Conservation (phyloP, 371 early-diverging fungal genomes). For the Lichtheimia corymbifera region DNA sequence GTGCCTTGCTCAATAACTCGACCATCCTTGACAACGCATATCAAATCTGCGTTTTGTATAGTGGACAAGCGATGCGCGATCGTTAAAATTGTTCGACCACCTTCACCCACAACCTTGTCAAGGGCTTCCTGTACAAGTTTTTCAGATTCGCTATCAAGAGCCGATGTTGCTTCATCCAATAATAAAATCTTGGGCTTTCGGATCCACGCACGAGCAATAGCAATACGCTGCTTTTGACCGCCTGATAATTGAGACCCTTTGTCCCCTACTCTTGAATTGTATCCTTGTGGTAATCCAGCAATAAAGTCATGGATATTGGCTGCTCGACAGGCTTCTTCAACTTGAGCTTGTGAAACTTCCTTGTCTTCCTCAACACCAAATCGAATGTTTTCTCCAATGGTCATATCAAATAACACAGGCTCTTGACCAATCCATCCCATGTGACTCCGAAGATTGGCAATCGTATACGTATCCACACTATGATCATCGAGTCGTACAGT, state of each 20-base stretch:
- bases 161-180: conserved; percentile 97
- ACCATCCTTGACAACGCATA: conserved; percentile 75
- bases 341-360: conserved; percentile 42
- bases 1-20: conserved; percentile 67
- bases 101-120: conserved; percentile 66
- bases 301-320: conserved; percentile 77
- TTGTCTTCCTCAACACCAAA: conserved; percentile 53
- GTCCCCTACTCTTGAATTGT: conserved; percentile 83
- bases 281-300: conserved; percentile 67
- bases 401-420: conserved; percentile 75
- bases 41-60: conserved; percentile 75
- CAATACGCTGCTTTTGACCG: conserved; percentile 87
- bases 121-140: conserved; percentile 87
- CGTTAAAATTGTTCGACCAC: conserved; percentile 59
- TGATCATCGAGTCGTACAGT: conserved; percentile 59
- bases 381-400: conserved; percentile 77
- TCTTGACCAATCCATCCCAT: conserved; percentile 85
- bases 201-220: conserved; percentile 50
- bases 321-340: conserved; percentile 44
- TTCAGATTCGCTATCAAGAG: conserved; percentile 90
- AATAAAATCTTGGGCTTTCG: conserved; percentile 50
- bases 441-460: conserved; percentile 46
- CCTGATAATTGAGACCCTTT: conserved; percentile 82
- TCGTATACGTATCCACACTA: conserved; percentile 56
- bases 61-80: conserved; percentile 71